Evolutionary conservation across 345 rosid genomes (phyloP).

Genomic region (Populus davidiana): DNA sequence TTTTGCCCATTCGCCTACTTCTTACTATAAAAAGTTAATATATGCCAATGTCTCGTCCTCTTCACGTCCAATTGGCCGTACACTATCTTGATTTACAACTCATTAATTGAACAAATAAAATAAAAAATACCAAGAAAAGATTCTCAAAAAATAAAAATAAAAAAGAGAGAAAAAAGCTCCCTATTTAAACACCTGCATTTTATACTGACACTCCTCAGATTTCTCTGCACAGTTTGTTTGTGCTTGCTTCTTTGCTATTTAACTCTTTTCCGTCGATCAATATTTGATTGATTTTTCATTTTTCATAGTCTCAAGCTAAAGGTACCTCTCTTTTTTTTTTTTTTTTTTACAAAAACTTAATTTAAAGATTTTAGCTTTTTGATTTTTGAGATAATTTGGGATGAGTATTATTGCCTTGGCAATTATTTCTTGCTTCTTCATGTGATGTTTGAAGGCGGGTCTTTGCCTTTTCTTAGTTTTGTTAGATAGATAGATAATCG

Average conservation of each 20-base stretch:
- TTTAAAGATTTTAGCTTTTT: neutral
- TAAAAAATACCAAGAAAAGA: neutral
- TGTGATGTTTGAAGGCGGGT: no score
- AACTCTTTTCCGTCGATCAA: neutral
- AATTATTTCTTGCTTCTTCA: no score
- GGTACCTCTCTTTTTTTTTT: neutral
- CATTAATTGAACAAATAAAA: neutral
- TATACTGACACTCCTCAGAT: neutral
- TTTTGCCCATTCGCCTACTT: neutral
- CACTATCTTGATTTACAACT: neutral
- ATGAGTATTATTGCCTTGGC: neutral
- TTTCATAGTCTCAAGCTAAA: neutral
- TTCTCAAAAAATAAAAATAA: neutral
- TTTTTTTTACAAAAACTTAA: neutral
- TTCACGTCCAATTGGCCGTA: neutral
- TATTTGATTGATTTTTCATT: neutral
- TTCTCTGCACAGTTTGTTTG: neutral
- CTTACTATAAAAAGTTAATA: neutral
- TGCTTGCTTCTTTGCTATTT: neutral
- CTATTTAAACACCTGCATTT: neutral
- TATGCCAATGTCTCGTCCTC: neutral
- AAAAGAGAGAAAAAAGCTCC: no score
- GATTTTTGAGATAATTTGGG: neutral
- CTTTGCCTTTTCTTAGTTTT: no score
- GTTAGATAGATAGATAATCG: no score